Base-by-base conservation (phyloP, 2,329 filamentous ascomycete species). In the Stachybotrys echinatus region DNA sequence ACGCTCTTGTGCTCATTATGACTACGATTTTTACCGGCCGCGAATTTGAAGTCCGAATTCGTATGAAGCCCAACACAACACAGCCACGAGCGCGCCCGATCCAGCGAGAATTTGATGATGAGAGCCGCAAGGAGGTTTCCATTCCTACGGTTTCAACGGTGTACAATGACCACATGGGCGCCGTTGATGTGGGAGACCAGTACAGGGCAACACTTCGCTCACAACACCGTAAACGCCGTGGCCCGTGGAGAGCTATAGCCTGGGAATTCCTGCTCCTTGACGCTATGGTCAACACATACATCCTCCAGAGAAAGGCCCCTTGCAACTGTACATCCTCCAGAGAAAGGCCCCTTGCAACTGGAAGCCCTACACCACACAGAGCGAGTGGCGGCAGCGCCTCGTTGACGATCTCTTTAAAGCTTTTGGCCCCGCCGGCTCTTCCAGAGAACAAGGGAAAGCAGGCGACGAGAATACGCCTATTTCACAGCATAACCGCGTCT, bases 201-300 rank as follows among this genome's bases (percentile, higher is more conserved):
- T 22, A 48, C 12, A 38, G 43, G 44, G 44, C 45, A 17, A 46
- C 39, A 31, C 17, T 20, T 5, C 31, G 45, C 14, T 47, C 43
- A 45, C 37, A 52, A 17, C 50, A 54, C 44, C 31, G 18, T 12
- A 27, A 54, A 42, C 18, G 23, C 42, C 39, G 42, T n/a, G 51
- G 54, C 3, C 42, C 20, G 48, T 56, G 49, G 54, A 45, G 50
- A 23, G 52, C 50, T 20, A 39, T 56, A 22, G 50, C 50, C n/a
- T 56, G 49, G 50, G 45, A 43, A 48, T 55, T 55, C 44, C 43
- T 55, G n/a, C 31, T 55, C 10, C 48, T 52, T 27, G 31, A 23
- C 6, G 47, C 40, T 14, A 45, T 54, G 39, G 23, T 49, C 10
- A 54, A 54, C 27, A 52, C 17, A 40, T 54, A 45, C 34, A 22